Evolutionary conservation across 2,329 filamentous ascomycete genomes (phyloP).

Genomic region (Fusarium zealandicum): DNA sequence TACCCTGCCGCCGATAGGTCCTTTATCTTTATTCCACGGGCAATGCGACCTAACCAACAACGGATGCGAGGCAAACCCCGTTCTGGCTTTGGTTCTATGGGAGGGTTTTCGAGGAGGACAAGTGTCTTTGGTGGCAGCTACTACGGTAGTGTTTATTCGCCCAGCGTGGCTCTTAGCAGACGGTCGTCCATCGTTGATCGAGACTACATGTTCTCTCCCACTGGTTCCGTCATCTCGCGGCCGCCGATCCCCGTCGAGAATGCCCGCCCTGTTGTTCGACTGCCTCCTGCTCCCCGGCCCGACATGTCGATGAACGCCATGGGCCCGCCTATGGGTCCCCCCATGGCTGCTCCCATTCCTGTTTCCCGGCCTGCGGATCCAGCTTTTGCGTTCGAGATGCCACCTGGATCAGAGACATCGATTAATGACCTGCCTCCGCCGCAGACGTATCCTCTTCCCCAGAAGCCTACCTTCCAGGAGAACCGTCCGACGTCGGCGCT

Average conservation of each 20-base stretch:
- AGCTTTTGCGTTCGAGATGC: constrained; percentile 23
- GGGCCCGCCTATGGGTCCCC: constrained; percentile 24
- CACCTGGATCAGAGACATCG: constrained; percentile 42
- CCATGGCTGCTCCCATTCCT: constrained; percentile 7
- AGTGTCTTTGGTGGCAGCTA: constrained; percentile 77
- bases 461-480: constrained; percentile 65
- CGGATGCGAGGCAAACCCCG: constrained; percentile 73
- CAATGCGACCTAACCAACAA: constrained; percentile 91
- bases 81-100: constrained; percentile 72
- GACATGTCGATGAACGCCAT: constrained; percentile 37
- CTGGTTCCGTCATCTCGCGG: constrained; percentile 78
- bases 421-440: constrained; percentile 63
- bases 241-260: constrained; percentile 67
- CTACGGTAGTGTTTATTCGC: constrained; percentile 81
- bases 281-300: constrained; percentile 69
- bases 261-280: constrained; percentile 77
- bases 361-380: constrained; percentile 26
- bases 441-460: constrained; percentile 65
- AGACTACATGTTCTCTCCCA: constrained; percentile 81
- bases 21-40: constrained; percentile 97
- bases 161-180: constrained; percentile 86
- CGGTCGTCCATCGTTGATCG: constrained; percentile 78
- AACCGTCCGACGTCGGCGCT: constrained; percentile 57
- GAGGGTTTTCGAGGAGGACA: constrained; percentile 77
- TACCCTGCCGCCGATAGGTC: constrained; percentile 90